Conservation (phyloP, 768 basidiomycete species). For the Agaricus subrufescens region DNA sequence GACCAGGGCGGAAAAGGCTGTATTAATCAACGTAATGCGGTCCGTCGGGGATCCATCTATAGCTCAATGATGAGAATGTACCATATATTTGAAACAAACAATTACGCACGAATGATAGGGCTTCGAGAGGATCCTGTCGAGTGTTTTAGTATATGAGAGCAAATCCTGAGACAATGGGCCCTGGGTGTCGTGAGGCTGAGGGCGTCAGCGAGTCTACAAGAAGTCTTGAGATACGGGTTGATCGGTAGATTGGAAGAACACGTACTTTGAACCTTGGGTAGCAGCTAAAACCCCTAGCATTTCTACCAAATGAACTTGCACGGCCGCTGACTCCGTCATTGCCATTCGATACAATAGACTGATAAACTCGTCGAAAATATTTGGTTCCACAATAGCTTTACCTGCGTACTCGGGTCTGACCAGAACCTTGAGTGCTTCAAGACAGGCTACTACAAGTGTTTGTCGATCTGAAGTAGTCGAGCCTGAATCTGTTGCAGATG, state of each 20-base stretch:
- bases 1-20: slow-evolving; percentile 58
- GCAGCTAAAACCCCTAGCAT: slow-evolving; percentile 58
- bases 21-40: slow-evolving; percentile 58
- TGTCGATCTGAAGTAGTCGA: slow-evolving; percentile 35
- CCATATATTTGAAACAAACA: not conserved
- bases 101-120: slow-evolving; percentile 45
- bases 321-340: slow-evolving; percentile 72
- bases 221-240: not conserved
- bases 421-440: slow-evolving; percentile 77
- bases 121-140: slow-evolving; percentile 54
- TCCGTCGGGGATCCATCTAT: slow-evolving; percentile 51
- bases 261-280: slow-evolving; percentile 25
- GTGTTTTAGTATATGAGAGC: slow-evolving; percentile 74
- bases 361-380: slow-evolving; percentile 86
- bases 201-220: slow-evolving; percentile 25
- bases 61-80: slow-evolving; percentile 8
- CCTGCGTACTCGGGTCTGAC: slow-evolving; percentile 80
- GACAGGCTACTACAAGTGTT: slow-evolving; percentile 51
- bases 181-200: slow-evolving; percentile 41
- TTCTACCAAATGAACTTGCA: slow-evolving; percentile 71
- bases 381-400: slow-evolving; percentile 71
- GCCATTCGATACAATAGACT: slow-evolving; percentile 87
- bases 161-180: slow-evolving; percentile 77
- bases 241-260: not conserved
- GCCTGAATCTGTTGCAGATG: slow-evolving; percentile 57